Evolutionary conservation across 805 yeast species (phyloP), one percentile per base, ranked within the genome.

Genomic region (Ogataea neopini): DNA sequence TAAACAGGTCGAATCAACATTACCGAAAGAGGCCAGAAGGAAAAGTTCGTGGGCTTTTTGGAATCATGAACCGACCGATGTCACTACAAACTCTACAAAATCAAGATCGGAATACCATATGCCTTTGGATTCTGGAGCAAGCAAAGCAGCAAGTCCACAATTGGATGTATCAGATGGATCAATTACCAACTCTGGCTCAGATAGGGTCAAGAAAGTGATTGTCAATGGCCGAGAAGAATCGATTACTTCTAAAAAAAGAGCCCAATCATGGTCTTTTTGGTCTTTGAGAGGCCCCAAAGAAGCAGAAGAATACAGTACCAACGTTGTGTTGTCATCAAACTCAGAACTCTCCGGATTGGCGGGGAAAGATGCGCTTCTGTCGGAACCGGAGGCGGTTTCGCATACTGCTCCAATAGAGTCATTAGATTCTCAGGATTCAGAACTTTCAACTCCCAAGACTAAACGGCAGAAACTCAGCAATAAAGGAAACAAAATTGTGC

Each of bases 231-330:
- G 18, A 29, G 29, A 18, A n/a, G 41, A 33, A 18, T n/a, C 32
- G 20, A 11, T 22, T 10, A 4, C 18, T 9, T 4, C 39, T 9
- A 54, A 50, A 36, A 48, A 45, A 17, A 46, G 61, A 25, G 23
- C 59, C 2, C 55, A 44, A 13, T 62, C 67, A 7, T 64, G 68
- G 68, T 51, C 66, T 1, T 59, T 63, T 41, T 64, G 67, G 68
- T 45, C 57, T 17, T 40, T 30, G 18, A 30, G 37, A 18, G 42
- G 42, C 6, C 33, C 14, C 4, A 39, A 39, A 17, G 42, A 6
- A 13, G 23, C 23, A 10, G 42, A 25, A 18, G 42, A 26, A 3
- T 11, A 17, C 15, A 25, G 25, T 6, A n/a, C 42, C 9, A 39
- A 39, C 9, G 33, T 39, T 9, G 28, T 39, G 3, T 25, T 37